These are phyloP conservation scores for Stephania japonica DNA, from an alignment of 164 flowering plant species.

Conservation along the genomic window DNA sequence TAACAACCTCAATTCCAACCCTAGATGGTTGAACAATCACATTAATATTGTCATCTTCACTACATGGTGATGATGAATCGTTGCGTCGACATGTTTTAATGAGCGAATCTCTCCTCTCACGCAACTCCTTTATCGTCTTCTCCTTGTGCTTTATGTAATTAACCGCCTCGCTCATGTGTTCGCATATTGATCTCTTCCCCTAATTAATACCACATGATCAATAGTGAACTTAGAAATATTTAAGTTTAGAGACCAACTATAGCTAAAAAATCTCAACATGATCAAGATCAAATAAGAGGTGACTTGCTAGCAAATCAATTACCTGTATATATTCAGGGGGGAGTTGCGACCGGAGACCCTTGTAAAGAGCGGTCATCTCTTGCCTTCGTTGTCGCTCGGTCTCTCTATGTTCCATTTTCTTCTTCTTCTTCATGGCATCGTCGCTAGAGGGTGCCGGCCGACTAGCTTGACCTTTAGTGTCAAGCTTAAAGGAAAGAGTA, in stretches of 20 bases:
- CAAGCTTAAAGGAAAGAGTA: conserved; percentile 1
- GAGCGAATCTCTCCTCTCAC: conserved; percentile 17
- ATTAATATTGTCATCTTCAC: neutral
- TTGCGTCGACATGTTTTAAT: too few species aligned
- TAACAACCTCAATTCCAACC: conserved; percentile 23
- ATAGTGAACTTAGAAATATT: neutral
- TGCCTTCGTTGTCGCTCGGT: conserved; percentile 5
- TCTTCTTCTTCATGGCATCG: conserved; percentile 1
- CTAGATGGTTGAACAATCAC: conserved; percentile 18
- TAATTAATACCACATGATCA: conserved; percentile 11
- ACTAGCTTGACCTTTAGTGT: neutral
- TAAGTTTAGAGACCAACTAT: too few species aligned
- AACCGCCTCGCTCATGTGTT: conserved; percentile 33
- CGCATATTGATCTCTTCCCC: conserved; percentile 40
- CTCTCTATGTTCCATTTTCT: conserved; percentile 8
- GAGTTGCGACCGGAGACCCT: conserved; percentile 3
- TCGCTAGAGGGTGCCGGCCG: neutral
- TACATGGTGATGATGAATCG: too few species aligned
- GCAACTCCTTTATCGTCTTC: conserved; percentile 27
- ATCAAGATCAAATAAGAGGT: too few species aligned
- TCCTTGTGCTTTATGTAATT: conserved; percentile 31
- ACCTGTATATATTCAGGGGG: conserved; percentile 11
- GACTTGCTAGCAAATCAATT: neutral
- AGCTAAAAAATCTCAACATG: too few species aligned
- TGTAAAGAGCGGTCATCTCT: conserved; percentile 10